Evolutionary conservation across 139 green algal genomes (phyloP).

Genomic region (Eudorina sp.): DNA sequence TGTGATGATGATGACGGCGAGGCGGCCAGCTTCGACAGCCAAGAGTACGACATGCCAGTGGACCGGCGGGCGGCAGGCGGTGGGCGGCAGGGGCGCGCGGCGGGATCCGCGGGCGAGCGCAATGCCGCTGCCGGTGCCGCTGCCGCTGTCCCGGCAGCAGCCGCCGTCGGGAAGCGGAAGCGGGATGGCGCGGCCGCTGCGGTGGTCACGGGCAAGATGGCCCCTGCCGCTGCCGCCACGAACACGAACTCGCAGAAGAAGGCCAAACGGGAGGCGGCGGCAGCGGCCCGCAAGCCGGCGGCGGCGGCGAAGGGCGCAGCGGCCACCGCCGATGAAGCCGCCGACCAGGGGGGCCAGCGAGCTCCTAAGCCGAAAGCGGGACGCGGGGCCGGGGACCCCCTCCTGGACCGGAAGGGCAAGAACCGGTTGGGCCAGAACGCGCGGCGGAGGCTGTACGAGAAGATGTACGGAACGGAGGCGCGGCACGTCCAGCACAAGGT

Average conservation of each 20-base stretch:
- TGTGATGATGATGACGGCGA: neutral
- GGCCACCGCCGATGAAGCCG: neutral
- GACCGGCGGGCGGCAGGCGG: neutral
- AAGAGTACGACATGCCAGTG: conserved; percentile 9
- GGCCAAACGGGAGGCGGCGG: too few relatives aligned
- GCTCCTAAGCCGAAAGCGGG: neutral
- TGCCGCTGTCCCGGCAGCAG: neutral
- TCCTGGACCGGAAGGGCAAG: conserved; percentile 42
- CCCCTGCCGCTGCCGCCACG: neutral
- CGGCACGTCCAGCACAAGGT: conserved; percentile 49
- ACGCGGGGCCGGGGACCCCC: conserved; percentile 38
- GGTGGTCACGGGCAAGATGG: neutral
- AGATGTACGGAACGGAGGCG: conserved; percentile 54
- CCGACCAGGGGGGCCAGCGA: neutral
- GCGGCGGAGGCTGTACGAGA: conserved; percentile 60
- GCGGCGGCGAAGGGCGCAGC: neutral
- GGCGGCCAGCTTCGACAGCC: conserved; percentile 30
- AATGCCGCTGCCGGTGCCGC: neutral
- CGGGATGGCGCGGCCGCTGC: neutral
- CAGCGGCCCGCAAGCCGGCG: too few relatives aligned
- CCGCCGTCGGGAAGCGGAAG: neutral
- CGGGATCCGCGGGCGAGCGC: neutral
- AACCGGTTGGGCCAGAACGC: conserved; percentile 76
- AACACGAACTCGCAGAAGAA: too few relatives aligned
- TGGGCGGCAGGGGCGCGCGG: too few relatives aligned